Base-by-base conservation (phyloP, 495 filamentous ascomycete species). In the Aspergillus panamensis region DNA sequence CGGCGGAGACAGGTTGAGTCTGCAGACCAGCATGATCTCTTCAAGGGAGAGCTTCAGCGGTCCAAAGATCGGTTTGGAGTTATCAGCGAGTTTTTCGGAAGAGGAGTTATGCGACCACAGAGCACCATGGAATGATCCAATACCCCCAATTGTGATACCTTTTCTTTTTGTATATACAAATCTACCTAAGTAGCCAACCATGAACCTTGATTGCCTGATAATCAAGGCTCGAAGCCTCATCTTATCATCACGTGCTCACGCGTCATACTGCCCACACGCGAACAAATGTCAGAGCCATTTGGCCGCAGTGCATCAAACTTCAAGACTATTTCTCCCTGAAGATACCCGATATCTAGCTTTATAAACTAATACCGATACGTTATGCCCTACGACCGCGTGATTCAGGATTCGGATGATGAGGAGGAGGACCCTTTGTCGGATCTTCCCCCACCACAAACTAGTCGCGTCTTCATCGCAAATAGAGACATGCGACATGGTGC, bases 1-100 rank as follows among this genome's bases (percentile, higher is more conserved):
- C 84, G 90, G 48, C 86, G 83, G 67, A 85, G 89, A 17, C 94
- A 97, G 75, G 86, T 91, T 48, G 94, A 97, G 72, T 86, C 87
- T 14, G 88, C 88, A 3, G 91, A 90, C 65, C 79, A 90, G 66
- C 94, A 98, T 75, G 94, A 96, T 67, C 73, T 96, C 68, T 98
- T 98, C 73, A 79, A 82, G 66, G 87, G 86, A 58, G 90, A 90
- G 53, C 73, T 98, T 63, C 79, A 82, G 63, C 83, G 91, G 68
- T 89, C 87, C 40, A 81, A 85, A 54, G 93, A 97, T 72, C 82
- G 86, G 62, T 97, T 97, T 69, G 89, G 83, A 44, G 91, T 91
- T 16, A 81, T 97, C 4, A 88, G 89, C 61, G 92, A 97, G 65
- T 98, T 94, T 77, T 97, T 97, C 75, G 93, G 92, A 5, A 76